Evolutionary conservation across 345 rosid genomes (phyloP), one percentile per base, ranked within the genome.

Genomic region (Citrus reticulata): DNA sequence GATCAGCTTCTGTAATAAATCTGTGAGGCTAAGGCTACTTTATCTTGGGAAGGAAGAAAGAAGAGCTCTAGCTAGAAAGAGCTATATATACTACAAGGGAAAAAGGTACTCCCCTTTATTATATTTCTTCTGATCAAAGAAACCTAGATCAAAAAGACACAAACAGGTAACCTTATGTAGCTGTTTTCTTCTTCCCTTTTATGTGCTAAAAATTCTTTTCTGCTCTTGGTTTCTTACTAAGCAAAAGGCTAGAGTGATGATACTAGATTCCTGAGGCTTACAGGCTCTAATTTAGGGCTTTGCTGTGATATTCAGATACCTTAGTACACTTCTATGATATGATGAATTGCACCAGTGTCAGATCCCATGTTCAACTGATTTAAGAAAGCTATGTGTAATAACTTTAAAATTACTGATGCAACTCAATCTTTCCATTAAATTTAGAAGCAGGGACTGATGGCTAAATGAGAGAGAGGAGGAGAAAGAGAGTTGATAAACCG

Each of bases 231-330:
- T 76, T 82, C 49, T 78, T 81, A 70, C 70, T 67, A 74, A 83
- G 60, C 82, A 62, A 72, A 84, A 79, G 80, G 79, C 85, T 81
- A 84, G 80, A 75, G 74, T 54, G 58, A 54, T 70, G 83, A 76
- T 77, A 59, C 76, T 84, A 80, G 81, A 74, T 75, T 51, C 69
- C 79, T 77, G 75, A 79, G 70, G 72, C 79, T 68, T 80, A 75
- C 79, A 39, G 79, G 59, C 86, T 81, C 78, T 83, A 71, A 78
- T 81, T 85, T 81, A 83, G 88, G 90, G 84, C 83, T 80, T 85
- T 80, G 72, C 77, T 73, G 37, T 70, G 59, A 55, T 64, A 46
- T 61, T 76, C 49, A 77, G 34, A 61, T 54, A 30, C 68, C 74
- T 82, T 54, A 35, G 76, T 2, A 71, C 39, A 63, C 40, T 24